phyloP scores from a whole-genome alignment of 148 eudicot species.

The Rhododendron griersonianum region DNA sequence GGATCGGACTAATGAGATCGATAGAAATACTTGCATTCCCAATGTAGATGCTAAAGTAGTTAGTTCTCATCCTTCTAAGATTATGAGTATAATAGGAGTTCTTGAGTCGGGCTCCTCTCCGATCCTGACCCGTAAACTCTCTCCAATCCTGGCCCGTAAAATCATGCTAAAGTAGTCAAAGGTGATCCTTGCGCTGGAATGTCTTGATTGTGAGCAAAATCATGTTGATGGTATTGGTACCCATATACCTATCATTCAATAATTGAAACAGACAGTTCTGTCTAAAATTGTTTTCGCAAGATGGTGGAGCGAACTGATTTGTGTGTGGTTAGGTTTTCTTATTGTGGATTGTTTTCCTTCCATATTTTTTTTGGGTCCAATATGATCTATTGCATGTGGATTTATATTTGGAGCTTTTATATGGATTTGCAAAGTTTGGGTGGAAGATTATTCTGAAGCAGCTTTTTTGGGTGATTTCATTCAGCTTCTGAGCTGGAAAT shows the following conservation, averaged over 20 bases:
- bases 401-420: neutral
- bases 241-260: neutral
- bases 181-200: neutral
- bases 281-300: neutral
- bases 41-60: too few relatives aligned
- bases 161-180: neutral
- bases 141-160: too few relatives aligned
- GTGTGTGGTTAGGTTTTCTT: neutral
- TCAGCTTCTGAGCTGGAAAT: neutral
- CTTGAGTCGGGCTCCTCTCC: too few relatives aligned
- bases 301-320: neutral
- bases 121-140: too few relatives aligned
- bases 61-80: too few relatives aligned
- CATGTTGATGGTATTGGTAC: neutral
- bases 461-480: neutral
- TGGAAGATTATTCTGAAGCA: neutral
- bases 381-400: neutral
- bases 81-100: too few relatives aligned
- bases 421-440: neutral
- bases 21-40: too few relatives aligned
- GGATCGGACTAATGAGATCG: too few relatives aligned
- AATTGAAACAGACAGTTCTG: neutral
- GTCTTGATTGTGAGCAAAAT: neutral
- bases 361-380: too few relatives aligned
- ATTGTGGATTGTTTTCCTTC: neutral